Conservation (phyloP, 257 asterid genomes). For the Ilex asprella region DNA sequence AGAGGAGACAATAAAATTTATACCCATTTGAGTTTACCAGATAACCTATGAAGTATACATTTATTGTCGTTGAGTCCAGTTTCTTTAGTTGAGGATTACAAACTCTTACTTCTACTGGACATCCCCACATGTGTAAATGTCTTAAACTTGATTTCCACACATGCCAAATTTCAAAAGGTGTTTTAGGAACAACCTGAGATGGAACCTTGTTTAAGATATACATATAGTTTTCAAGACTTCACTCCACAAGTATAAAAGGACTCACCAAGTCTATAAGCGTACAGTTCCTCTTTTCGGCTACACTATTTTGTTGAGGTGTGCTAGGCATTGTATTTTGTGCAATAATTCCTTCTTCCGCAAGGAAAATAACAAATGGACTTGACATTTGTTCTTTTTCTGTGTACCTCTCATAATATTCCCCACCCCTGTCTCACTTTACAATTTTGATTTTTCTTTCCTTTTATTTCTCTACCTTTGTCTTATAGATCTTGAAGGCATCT, state of each 20-base stretch:
- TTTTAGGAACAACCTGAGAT: not conserved
- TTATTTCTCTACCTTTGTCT: not conserved
- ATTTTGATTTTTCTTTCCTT: not conserved
- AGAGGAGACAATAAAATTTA: too few relatives aligned
- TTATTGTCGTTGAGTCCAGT: too few relatives aligned
- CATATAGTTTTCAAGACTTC: not conserved
- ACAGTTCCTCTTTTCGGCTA: too few relatives aligned
- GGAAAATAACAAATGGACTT: not conserved
- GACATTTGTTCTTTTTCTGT: not conserved
- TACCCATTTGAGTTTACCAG: too few relatives aligned
- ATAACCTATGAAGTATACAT: too few relatives aligned
- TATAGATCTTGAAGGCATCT: too few relatives aligned
- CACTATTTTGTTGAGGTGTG: not conserved
- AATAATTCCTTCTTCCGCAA: not conserved
- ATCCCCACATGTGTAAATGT: not conserved
- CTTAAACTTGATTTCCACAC: not conserved
- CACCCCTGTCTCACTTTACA: not conserved
- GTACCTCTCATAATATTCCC: not conserved
- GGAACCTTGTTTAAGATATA: too few relatives aligned
- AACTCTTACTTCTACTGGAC: not conserved
- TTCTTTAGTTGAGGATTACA: too few relatives aligned
- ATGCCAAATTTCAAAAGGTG: not conserved
- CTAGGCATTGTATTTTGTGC: not conserved
- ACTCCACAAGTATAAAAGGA: not conserved
- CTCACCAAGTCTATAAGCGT: too few relatives aligned